A percentile compares a stretch with the other conserved stretches of the same genome.
These are phyloP conservation scores for Phytophthora cactorum DNA, from an alignment of 352 stramenopile genomes.

Conservation along the genomic window DNA sequence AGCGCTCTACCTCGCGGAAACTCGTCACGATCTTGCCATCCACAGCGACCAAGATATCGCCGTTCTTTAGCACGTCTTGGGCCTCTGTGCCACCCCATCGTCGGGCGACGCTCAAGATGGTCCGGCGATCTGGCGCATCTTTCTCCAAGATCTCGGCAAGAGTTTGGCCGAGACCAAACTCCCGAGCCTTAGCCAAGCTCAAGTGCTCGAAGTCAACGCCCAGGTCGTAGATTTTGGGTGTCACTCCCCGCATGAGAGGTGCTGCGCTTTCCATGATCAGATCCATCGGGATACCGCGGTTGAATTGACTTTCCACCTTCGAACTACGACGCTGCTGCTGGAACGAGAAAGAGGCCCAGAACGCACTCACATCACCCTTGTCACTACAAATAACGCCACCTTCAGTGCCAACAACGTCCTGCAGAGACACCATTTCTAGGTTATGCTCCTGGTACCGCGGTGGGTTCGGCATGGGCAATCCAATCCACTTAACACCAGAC, in stretches of 20 bases:
- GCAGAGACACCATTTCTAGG: conserved; percentile 85
- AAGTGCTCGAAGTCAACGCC: conserved; percentile 90
- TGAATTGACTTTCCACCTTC: conserved; percentile 89
- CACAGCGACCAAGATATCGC: conserved; percentile 88
- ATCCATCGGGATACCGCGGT: conserved; percentile 85
- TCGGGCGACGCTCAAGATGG: conserved; percentile 82
- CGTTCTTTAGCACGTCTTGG: conserved; percentile 72
- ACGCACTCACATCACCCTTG: conserved; percentile 75
- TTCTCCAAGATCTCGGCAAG: conserved; percentile 81
- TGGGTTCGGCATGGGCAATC: conserved; percentile 78
- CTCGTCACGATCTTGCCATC: conserved; percentile 85
- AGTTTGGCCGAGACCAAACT: conserved; percentile 84
- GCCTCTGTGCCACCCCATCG: conserved; percentile 81
- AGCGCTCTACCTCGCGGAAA: conserved; percentile 87
- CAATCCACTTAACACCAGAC: conserved; percentile 88
- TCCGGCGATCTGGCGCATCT: conserved; percentile 68
- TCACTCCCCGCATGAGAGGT: conserved; percentile 70
- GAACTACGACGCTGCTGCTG: conserved; percentile 76
- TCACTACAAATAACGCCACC: conserved; percentile 81
- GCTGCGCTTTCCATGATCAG: conserved; percentile 89
- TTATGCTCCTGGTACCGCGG: conserved; percentile 90
- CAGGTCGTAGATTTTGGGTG: conserved; percentile 80
- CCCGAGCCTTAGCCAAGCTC: conserved; percentile 88
- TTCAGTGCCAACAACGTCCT: conserved; percentile 85
- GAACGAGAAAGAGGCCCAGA: conserved; percentile 90